phyloP scores from a whole-genome alignment of 306 rosid species.

The Prinsepia uniflora region DNA sequence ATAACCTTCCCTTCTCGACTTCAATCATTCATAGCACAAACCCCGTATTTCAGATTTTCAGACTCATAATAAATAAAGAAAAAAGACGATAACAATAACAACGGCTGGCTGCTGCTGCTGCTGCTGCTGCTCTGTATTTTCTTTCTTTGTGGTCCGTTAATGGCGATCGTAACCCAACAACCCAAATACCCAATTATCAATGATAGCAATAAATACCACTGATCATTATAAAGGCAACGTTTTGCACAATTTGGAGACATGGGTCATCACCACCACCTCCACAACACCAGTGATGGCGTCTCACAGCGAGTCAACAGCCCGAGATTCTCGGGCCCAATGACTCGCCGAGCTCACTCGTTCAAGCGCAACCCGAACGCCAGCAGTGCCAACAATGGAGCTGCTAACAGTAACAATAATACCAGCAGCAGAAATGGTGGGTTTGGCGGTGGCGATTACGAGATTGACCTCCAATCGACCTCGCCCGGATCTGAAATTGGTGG shows the following conservation, averaged over 20 bases:
- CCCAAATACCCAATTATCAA: conserved; percentile 31
- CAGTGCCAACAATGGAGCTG: background rate
- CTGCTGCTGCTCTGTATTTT: background rate
- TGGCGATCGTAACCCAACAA: conserved; percentile 37
- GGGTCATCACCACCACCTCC: conserved; percentile 61
- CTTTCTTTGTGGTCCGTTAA: background rate
- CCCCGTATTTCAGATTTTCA: background rate
- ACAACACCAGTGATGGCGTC: conserved; percentile 64
- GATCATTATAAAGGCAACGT: background rate
- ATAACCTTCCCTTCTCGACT: background rate
- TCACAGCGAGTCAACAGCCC: conserved; percentile 88
- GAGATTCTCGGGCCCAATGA: conserved; percentile 85
- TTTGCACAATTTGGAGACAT: conserved; percentile 16
- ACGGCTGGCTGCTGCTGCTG: background rate
- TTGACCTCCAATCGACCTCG: conserved; percentile 62
- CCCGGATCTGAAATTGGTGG: conserved; percentile 65
- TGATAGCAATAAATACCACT: background rate
- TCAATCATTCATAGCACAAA: background rate
- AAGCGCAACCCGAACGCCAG: conserved; percentile 47
- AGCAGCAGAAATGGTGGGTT: conserved; percentile 10
- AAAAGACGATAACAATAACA: background rate
- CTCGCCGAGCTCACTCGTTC: conserved; percentile 96
- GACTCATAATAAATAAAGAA: background rate
- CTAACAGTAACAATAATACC: conserved; percentile 15
- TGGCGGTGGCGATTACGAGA: conserved; percentile 40